Evolutionary conservation across 139 green algal species (phyloP), one percentile per base, ranked within the genome.

Genomic region (Chlorella sorokiniana): DNA sequence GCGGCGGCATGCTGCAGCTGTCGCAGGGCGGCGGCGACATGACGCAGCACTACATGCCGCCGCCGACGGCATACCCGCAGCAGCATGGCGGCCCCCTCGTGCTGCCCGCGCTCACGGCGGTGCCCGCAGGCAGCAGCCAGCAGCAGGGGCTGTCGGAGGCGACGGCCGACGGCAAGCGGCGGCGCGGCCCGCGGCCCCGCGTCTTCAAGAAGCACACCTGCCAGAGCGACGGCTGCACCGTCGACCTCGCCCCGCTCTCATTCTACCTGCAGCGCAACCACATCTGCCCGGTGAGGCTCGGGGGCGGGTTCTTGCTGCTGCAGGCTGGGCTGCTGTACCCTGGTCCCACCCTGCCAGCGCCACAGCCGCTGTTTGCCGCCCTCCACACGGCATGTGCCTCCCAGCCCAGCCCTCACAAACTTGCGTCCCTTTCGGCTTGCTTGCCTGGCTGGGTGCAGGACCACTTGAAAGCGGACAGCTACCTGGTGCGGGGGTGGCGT

Each of bases 201-300:
- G 22, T 85, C 4, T 85, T 85, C 69, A 85, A 85, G 38, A 85
- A 85, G 73, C 37, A 81, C 73, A 62, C 62, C 67, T 85, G 80
- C 80, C 80, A 85, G 65, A 41, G 35, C 33, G 76, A 82, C 62
- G 63, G 33, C 63, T 82, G 76, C 76, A 18, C 63, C 23, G 62
- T 65, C 14, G 76, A 82, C 62, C 76, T 82, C 3, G 62, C 51
- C 31, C 25, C 80, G 9, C 70, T 71, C 18, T 79, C 67, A 35
- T 85, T 85, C 63, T 85, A 85, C 63, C 79, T 81, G 52, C 80
- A 85, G 80, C 72, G 80, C 45, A 85, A 85, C 69, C 80, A 85
- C 73, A 85, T 85, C 73, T 85, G 80, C 73, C 51, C 67, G 16
- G 79, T 56, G 51, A 18, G 70, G 48, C 48, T 11, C 48, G 16